These are phyloP conservation scores for Fusarium avenaceum DNA, from an alignment of 2,329 filamentous ascomycete species.

Conservation along the genomic window DNA sequence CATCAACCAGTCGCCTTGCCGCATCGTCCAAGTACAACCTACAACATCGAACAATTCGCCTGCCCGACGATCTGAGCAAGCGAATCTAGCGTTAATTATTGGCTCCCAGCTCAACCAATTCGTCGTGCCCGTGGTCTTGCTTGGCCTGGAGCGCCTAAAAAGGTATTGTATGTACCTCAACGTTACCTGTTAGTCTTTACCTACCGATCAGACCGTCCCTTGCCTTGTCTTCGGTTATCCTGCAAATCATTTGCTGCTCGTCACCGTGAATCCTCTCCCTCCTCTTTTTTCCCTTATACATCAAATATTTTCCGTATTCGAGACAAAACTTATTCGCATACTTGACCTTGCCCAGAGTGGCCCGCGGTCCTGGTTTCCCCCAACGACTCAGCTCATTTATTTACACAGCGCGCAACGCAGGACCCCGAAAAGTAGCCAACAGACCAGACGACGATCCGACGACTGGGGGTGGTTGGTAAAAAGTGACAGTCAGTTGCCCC, in stretches of 20 bases:
- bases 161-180: conserved; percentile 7
- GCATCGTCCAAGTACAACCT: conserved; percentile 34
- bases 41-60: conserved; percentile 47
- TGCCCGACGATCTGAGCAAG: conserved; percentile 47
- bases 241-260: conserved; percentile 33
- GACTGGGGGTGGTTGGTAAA: conserved; percentile 41
- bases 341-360: conserved; percentile 23
- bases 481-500: conserved; percentile 35
- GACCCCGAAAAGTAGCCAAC: conserved; percentile 13
- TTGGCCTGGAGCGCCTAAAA: conserved; percentile 34
- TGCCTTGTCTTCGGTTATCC: conserved; percentile 11
- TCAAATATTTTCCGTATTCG: conserved; percentile 9
- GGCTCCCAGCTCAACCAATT: conserved; percentile 42
- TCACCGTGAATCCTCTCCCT: conserved; percentile 19
- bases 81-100: conserved; percentile 44
- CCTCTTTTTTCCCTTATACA: conserved; percentile 9
- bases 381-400: conserved; percentile 26
- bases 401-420: conserved; percentile 27
- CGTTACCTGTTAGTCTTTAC: background rate
- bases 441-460: conserved; percentile 34
- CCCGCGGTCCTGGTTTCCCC: conserved; percentile 9
- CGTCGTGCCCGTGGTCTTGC: conserved; percentile 4
- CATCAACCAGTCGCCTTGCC: conserved; percentile 36
- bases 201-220: conserved; percentile 10
- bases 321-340: conserved; percentile 13